phyloP scores from a whole-genome alignment of 2,329 filamentous ascomycete genomes.

The Coniosporium tulheliwenetii region DNA sequence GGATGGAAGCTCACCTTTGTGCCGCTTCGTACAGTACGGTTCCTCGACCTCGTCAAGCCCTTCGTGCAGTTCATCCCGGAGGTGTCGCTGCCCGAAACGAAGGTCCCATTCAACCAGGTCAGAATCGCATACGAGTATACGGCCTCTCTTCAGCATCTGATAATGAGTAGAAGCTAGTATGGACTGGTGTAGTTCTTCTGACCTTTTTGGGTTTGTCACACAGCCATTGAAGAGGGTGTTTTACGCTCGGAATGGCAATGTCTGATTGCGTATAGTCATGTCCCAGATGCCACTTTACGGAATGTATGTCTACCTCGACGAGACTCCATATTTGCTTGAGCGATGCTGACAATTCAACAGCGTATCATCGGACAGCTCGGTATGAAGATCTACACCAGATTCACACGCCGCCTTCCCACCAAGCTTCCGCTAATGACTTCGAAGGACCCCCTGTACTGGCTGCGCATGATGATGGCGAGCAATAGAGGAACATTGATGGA shows the following conservation, averaged over 20 bases:
- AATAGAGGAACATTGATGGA: constrained; percentile 43
- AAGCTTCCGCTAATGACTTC: too few relatives aligned
- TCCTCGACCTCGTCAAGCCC: constrained; percentile 98
- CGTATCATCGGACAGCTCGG: constrained; percentile 82
- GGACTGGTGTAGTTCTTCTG: constrained; percentile 56
- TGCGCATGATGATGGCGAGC: constrained; percentile 99
- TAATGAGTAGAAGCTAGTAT: constrained; percentile 27
- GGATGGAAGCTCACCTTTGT: constrained; percentile 8
- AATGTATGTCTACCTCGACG: not conserved
- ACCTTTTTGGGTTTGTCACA: constrained; percentile 56
- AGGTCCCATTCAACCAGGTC: constrained; percentile 92
- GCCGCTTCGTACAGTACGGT: constrained; percentile 54
- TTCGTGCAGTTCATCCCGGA: constrained; percentile 99
- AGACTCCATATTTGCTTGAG: not conserved
- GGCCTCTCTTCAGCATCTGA: not conserved
- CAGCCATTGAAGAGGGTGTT: too few relatives aligned
- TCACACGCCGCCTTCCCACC: too few relatives aligned
- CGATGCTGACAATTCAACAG: constrained; percentile 38
- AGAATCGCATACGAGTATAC: constrained; percentile 1
- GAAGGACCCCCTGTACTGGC: constrained; percentile 88
- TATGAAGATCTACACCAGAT: too few relatives aligned
- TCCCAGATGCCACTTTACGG: constrained; percentile 72
- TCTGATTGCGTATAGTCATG: constrained; percentile 48
- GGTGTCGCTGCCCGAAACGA: constrained; percentile 96
- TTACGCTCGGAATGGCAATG: too few relatives aligned